Percentiles rank a stretch among this genome's conserved stretches.
These are phyloP conservation scores for Cylindrotheca fusiformis DNA, from an alignment of 108 stramenopile genomes.

Conservation along the genomic window DNA sequence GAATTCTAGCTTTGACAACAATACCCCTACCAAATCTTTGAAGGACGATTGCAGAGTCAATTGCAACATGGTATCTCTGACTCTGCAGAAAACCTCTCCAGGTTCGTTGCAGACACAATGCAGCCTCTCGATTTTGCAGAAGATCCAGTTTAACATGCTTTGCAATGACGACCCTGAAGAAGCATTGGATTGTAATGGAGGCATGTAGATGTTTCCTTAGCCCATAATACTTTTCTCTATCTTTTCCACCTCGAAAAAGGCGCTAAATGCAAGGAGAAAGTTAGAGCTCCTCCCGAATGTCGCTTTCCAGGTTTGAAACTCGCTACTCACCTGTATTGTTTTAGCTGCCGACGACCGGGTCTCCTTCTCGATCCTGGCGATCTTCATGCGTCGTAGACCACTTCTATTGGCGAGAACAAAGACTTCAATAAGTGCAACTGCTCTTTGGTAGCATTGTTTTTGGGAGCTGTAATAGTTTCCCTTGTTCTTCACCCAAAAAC, in stretches of 20 bases:
- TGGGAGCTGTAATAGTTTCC: constrained; percentile 40
- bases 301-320: no score
- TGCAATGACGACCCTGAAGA: constrained; percentile 7
- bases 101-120: constrained; percentile 31
- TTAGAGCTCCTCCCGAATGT: no score
- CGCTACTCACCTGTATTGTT: constrained; percentile 39
- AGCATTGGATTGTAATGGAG: constrained; percentile 20
- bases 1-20: constrained; percentile 13
- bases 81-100: constrained; percentile 27
- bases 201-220: constrained; percentile 9
- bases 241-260: constrained; percentile 17
- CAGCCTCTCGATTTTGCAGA: constrained; percentile 10
- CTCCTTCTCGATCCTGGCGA: constrained; percentile 23
- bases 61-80: constrained; percentile 5
- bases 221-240: not conserved
- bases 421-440: constrained; percentile 51
- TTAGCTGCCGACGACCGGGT: constrained; percentile 3
- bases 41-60: constrained; percentile 4
- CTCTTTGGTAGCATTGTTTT: constrained; percentile 22
- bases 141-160: constrained; percentile 7
- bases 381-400: constrained; percentile 19
- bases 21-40: constrained; percentile 31
- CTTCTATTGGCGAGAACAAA: constrained; percentile 26
- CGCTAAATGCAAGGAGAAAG: constrained; percentile 6
- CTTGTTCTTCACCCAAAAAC: constrained; percentile 36